Percentiles rank a stretch among this genome's conserved stretches.
Conservation (phyloP, 495 filamentous ascomycete species). For the Penicillium turbatum region DNA sequence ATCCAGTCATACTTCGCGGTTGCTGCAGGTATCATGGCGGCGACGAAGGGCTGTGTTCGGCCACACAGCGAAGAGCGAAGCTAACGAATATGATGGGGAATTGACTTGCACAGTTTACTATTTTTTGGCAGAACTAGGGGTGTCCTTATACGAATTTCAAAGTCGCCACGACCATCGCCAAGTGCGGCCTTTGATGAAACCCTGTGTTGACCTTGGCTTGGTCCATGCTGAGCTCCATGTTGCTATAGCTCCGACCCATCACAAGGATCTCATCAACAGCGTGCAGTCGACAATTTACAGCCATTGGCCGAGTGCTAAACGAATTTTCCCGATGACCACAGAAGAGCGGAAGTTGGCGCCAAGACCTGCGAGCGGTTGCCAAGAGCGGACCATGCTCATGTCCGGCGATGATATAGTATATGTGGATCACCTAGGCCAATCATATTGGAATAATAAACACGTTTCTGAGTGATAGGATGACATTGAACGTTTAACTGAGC, state of each 20-base stretch:
- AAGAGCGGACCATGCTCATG: background rate
- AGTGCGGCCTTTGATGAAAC: background rate
- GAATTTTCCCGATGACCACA: background rate
- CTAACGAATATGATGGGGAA: background rate
- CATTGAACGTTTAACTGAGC: constrained; percentile 6
- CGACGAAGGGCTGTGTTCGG: background rate
- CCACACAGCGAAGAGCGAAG: background rate
- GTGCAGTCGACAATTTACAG: background rate
- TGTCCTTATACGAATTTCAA: constrained; percentile 3
- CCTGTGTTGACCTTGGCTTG: constrained; percentile 1
- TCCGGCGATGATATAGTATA: background rate
- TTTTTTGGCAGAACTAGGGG: background rate
- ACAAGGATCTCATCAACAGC: background rate
- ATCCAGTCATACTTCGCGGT: constrained; percentile 48
- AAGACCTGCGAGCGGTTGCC: constrained; percentile 4
- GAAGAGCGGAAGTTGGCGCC: constrained; percentile 5
- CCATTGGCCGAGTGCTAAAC: background rate
- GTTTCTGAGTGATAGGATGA: background rate
- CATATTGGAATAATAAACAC: background rate
- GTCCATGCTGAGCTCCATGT: background rate
- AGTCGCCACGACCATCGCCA: constrained; percentile 4
- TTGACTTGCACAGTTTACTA: background rate
- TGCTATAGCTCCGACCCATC: background rate
- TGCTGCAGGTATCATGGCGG: constrained; percentile 21
- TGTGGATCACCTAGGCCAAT: background rate